Evolutionary conservation across 345 rosid species (phyloP).

Genomic region (Populus ilicifolia): DNA sequence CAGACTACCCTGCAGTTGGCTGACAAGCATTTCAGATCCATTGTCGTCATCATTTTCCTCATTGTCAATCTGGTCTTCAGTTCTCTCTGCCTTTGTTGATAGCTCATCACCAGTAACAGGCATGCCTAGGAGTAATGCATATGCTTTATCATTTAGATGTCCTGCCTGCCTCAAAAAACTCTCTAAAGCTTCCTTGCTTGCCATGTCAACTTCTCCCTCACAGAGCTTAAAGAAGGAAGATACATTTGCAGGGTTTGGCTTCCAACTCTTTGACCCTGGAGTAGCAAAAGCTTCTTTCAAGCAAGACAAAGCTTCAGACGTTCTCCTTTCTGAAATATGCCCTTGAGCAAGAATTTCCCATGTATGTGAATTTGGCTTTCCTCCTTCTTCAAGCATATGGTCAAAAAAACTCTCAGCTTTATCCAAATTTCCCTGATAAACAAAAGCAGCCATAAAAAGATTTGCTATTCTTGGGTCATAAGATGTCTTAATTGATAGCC

Average conservation of each 20-base stretch:
- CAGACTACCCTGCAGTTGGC: constrained; percentile 42
- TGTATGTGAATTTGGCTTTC: constrained; percentile 65
- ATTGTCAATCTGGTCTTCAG: constrained; percentile 3
- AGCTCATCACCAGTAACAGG: constrained; percentile 8
- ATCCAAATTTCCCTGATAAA: constrained; percentile 56
- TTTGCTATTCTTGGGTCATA: constrained; percentile 84
- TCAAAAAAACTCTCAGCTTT: constrained; percentile 55
- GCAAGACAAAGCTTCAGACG: constrained; percentile 56
- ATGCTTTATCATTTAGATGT: constrained; percentile 45
- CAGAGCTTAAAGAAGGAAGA: constrained; percentile 57
- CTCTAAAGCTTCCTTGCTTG: constrained; percentile 50
- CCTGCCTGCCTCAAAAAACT: constrained; percentile 53
- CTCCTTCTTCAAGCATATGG: constrained; percentile 66
- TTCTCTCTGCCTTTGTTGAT: constrained; percentile 11
- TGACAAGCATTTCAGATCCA: constrained; percentile 35
- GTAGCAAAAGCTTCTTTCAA: constrained; percentile 57
- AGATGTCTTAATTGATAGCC: constrained; percentile 62
- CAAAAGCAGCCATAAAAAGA: constrained; percentile 59
- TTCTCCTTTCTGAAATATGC: constrained; percentile 45
- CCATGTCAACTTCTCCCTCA: constrained; percentile 49
- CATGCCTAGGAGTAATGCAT: constrained; percentile 44
- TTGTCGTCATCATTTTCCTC: constrained; percentile 22
- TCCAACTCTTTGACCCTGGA: constrained; percentile 58
- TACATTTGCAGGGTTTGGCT: constrained; percentile 55
- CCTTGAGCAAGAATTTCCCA: constrained; percentile 94